Evolutionary conservation across 2,329 filamentous ascomycete species (phyloP).

Genomic region (Fusarium torulosum): DNA sequence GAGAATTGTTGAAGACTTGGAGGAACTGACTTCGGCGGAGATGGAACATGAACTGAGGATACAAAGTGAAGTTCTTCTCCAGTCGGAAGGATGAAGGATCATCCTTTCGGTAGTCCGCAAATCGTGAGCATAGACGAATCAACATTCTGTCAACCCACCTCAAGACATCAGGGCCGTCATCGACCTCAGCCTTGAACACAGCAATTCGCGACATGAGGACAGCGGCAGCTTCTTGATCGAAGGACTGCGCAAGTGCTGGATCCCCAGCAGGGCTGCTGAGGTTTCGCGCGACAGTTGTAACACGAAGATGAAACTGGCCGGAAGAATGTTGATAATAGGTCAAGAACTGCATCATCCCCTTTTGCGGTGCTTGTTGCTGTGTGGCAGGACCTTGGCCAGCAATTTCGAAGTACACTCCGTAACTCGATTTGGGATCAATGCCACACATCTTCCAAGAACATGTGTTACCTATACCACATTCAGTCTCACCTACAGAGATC

Average conservation of each 20-base stretch:
- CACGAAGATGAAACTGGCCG: constrained; percentile 94
- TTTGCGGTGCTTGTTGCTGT: constrained; percentile 87
- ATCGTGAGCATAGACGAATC: constrained; percentile 93
- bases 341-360: constrained; percentile 97
- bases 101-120: constrained; percentile 98
- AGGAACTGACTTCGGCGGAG: constrained; percentile 96
- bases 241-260: constrained; percentile 94
- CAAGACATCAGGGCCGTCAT: constrained; percentile 97
- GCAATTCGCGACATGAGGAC: constrained; percentile 99
- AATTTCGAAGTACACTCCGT: constrained; percentile 98
- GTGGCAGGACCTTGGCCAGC: constrained; percentile 90
- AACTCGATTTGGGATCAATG: constrained; percentile 93
- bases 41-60: constrained; percentile 99
- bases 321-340: constrained; percentile 99
- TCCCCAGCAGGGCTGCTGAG: constrained; percentile 94
- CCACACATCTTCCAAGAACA: constrained; percentile 99
- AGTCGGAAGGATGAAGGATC: constrained; percentile 96
- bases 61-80: constrained; percentile 99
- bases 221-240: constrained; percentile 97
- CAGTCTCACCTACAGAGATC: constrained; percentile 94
- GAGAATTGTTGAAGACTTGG: constrained; percentile 99
- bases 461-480: constrained; percentile 98
- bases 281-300: constrained; percentile 92
- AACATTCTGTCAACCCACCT: constrained; percentile 99
- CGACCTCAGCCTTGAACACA: constrained; percentile 98